Base-by-base conservation (phyloP, 2,329 filamentous ascomycete genomes). In the Xylaria sp. region DNA sequence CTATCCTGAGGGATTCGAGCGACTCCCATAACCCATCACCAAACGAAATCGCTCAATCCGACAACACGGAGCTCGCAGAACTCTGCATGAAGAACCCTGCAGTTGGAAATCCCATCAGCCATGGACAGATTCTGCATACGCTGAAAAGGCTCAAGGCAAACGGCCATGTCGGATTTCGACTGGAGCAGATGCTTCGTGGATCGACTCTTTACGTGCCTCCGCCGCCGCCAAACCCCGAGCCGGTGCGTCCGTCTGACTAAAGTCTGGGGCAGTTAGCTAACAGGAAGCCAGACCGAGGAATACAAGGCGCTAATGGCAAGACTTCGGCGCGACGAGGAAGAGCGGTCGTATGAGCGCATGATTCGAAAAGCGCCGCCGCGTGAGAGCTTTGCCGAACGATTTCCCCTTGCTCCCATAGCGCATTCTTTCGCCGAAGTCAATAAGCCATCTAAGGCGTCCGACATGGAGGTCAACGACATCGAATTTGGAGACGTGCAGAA, bases 261-360 rank as follows among this genome's bases (percentile, higher is more conserved):
- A 9, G 13, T 48, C n/a, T 5, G 23, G 13, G 39, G 18, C 33
- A 36, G 28, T 66, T 68, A 43, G 75, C 64, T 61, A 61, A 28
- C 56, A 15, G n/a, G 55, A 55, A 46, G 13, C 20, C 31, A 97
- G 89, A 91, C 91, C 0, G 83, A 90, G 8, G 92, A 97, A 81
- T 98, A 95, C 83, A 92, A 93, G 79, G 91, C 91, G 7, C 85
- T 97, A 1, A 98, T 98, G 94, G 90, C 90, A 28, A 90, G 91
- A 18, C 89, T 99, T 23, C 93, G 94, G 71, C 89, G 87, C 69
- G 90, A 96, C 76, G 92, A 95, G 82, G 94, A 98, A 83, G 88
- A 90, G 73, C 89, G 91, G 70, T 86, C 89, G 62, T 99, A 98
- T 83, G 88, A 93, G 73, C 89, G 91, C 77, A 94, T 98, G 90